Evolutionary conservation across 2,329 filamentous ascomycete species (phyloP), one percentile per base, ranked within the genome.

Genomic region (Diaporthe batatas): DNA sequence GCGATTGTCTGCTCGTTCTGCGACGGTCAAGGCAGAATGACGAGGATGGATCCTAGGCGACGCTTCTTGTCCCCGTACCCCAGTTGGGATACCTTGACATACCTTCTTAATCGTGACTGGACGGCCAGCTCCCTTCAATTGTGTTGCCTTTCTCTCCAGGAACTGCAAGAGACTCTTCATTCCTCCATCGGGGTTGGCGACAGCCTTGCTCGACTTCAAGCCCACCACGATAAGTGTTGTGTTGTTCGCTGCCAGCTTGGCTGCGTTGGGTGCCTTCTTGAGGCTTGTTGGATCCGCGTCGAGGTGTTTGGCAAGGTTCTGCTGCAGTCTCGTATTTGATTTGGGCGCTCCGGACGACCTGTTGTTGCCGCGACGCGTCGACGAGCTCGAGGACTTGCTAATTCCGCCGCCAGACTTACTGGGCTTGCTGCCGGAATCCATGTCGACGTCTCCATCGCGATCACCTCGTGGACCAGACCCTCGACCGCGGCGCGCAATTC

Each of bases 61-160:
- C 80, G 81, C 79, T 80, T 78, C 78, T 77, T 81, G 78, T 79
- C 79, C 79, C 83, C 83, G 85, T 84, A 84, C 80, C 78, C 79
- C 80, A 79, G 76, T 78, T 82, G 83, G 81, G 82, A 81, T 81
- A 78, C 77, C 76, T 75, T 83, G 82, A 93, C 92, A 90, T 93
- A 95, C 93, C 91, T 94, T 94, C 84, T 90, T 91, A 75, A 95
- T 91, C 80, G 87, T 90, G 77, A 93, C 85, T 76, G 85, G 84
- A 78, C 88, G 84, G 77, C 90, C 83, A 71, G 87, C 86, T 39
- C 71, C 73, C 59, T 71, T 74, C n/a, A 74, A n/a, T 32, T 67
- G 49, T 32, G 68, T 57, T 59, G 92, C 88, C 81, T 94, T 94
- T 78, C 91, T 90, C 82, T 94, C 91, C 75, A 95, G 83, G 79